These are phyloP conservation scores for Botrytis tulipae DNA, from an alignment of 2,329 filamentous ascomycete species.

Conservation along the genomic window DNA sequence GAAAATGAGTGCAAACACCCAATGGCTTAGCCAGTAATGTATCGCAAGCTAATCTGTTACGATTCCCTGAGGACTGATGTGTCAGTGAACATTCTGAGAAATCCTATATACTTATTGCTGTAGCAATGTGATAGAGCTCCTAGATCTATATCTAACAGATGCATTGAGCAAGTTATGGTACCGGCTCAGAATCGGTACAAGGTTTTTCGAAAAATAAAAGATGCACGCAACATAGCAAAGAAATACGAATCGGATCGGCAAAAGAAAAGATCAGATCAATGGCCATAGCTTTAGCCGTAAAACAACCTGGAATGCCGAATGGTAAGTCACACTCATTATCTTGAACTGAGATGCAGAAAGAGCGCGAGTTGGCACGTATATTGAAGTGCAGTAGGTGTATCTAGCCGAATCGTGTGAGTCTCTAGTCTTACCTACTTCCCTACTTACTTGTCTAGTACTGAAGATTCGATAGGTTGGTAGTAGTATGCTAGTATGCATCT, in stretches of 20 bases:
- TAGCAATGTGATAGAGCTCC: neutral
- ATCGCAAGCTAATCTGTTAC: neutral
- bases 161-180: neutral
- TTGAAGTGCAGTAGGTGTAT: neutral
- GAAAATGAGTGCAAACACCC: neutral
- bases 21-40: neutral
- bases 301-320: slow-evolving; percentile 1
- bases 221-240: neutral
- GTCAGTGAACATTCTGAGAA: neutral
- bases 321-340: neutral
- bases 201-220: neutral
- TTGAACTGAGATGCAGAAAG: neutral
- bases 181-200: neutral
- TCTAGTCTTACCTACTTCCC: neutral
- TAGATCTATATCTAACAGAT: neutral
- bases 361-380: neutral
- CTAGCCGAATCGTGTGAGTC: neutral
- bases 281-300: neutral
- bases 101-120: neutral
- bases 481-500: neutral
- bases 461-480: neutral
- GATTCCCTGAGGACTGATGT: neutral
- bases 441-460: neutral
- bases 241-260: neutral
- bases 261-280: neutral